These are phyloP conservation scores for Lichtheimia ornata DNA, from an alignment of 371 early-diverging fungal species.

Conservation along the genomic window DNA sequence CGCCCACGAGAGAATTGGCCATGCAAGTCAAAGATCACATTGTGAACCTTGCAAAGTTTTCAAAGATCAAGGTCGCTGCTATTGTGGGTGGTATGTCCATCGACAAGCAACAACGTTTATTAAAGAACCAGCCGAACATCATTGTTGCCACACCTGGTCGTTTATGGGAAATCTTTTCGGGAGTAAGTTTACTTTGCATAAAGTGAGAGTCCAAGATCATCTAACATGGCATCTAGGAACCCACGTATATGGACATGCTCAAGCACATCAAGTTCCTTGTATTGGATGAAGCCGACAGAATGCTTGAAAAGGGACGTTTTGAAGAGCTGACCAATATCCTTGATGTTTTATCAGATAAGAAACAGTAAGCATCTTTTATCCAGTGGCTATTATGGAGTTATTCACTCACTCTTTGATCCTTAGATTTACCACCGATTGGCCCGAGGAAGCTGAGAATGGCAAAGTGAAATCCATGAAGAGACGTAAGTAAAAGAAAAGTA, in stretches of 20 bases:
- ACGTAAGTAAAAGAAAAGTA: not conserved
- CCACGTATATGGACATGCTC: slow-evolving; percentile 53
- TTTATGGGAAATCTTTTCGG: slow-evolving; percentile 88
- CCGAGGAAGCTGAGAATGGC: slow-evolving; percentile 30
- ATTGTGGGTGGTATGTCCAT: slow-evolving; percentile 95
- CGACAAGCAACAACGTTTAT: slow-evolving; percentile 84
- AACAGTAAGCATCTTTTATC: slow-evolving; percentile 30
- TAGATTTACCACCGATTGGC: slow-evolving; percentile 45
- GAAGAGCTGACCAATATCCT: slow-evolving; percentile 72
- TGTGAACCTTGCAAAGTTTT: slow-evolving; percentile 59
- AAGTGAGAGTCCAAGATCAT: too few species aligned
- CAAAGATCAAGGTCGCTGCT: slow-evolving; percentile 55
- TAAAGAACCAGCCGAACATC: slow-evolving; percentile 77
- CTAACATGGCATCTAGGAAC: slow-evolving; percentile 38
- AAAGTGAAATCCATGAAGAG: slow-evolving; percentile 6
- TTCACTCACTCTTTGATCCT: not conserved
- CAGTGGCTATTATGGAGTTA: not conserved
- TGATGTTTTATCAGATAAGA: slow-evolving; percentile 52
- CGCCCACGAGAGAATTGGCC: slow-evolving; percentile 94
- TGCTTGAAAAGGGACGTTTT: slow-evolving; percentile 94
- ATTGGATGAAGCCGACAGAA: slow-evolving; percentile 98
- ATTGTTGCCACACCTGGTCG: slow-evolving; percentile 98
- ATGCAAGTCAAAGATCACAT: slow-evolving; percentile 86
- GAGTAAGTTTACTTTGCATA: slow-evolving; percentile 39
- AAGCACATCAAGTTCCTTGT: slow-evolving; percentile 71